These are phyloP conservation scores for Chaetomium strumarium DNA, from an alignment of 2,329 filamentous ascomycete genomes.

Conservation along the genomic window DNA sequence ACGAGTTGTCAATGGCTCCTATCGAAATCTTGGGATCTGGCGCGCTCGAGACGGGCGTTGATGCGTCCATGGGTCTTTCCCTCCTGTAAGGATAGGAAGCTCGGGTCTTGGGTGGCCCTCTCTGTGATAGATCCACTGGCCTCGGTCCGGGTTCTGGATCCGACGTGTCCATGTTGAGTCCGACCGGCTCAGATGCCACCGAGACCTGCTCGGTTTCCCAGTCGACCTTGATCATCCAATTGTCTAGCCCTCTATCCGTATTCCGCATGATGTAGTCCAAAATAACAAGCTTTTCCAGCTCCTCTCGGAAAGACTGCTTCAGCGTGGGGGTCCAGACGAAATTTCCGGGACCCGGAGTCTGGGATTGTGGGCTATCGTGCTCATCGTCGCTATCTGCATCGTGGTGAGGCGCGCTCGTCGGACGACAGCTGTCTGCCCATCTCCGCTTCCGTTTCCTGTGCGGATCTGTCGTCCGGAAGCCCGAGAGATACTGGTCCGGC, in stretches of 20 bases:
- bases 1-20: slow-evolving; percentile 93
- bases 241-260: slow-evolving; percentile 91
- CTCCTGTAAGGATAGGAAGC: slow-evolving; percentile 63
- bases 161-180: slow-evolving; percentile 55
- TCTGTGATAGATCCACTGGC: slow-evolving; percentile 50
- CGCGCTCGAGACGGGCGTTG: slow-evolving; percentile 40
- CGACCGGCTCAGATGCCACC: slow-evolving; percentile 74
- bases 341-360: slow-evolving; percentile 41
- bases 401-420: slow-evolving; percentile 48
- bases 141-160: slow-evolving; percentile 51
- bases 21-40: slow-evolving; percentile 60
- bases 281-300: slow-evolving; percentile 94
- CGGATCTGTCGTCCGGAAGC: slow-evolving; percentile 62
- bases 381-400: slow-evolving; percentile 53
- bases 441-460: slow-evolving; percentile 62
- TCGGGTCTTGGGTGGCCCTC: slow-evolving; percentile 35
- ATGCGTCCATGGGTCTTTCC: slow-evolving; percentile 79
- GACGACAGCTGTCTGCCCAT: slow-evolving; percentile 81
- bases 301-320: slow-evolving; percentile 88
- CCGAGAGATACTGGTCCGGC: slow-evolving; percentile 79
- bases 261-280: slow-evolving; percentile 99
- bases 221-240: slow-evolving; percentile 99
- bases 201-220: slow-evolving; percentile 75
- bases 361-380: slow-evolving; percentile 30
- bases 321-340: slow-evolving; percentile 85